Base-by-base conservation (phyloP, 257 asterid species). In the Mitragyna speciosa region DNA sequence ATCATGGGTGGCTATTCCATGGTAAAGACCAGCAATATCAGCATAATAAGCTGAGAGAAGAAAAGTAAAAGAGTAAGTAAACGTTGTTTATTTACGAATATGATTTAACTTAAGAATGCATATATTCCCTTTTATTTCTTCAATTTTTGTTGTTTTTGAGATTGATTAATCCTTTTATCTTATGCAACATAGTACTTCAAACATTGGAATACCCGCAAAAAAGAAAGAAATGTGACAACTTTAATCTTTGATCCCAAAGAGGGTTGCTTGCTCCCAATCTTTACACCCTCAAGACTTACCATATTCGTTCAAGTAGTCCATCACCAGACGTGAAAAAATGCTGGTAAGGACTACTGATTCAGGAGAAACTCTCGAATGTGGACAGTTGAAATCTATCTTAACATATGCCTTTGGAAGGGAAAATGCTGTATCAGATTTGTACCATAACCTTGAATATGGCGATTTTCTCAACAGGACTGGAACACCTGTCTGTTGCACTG, bases 11-110 rank as follows among this genome's bases (percentile, higher is more conserved):
- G 36, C 83, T 83, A 94, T 87, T 78, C 83, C 89, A 83, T 93
- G 93, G 85, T 91, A 83, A 49, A 94, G 98, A 79, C 98, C 98
- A 80, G 98, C 97, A 86, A 94, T 93, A 89, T 93, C 88, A 48
- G 98, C 97, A 88, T 94, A 86, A 66, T 94, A 93, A 80, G 98
- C 98, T 94, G 94, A 83, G 84, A 85, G 69, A 86, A 79, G 87
- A 4, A 36, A 76, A 80, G 51, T 24, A 75, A 45, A 43, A 45
- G 49, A 45, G 11, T 7, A 56, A 6, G 19, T 19, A 56, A 56
- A 20, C 7, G 64, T 19, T 17, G n/a, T 56, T 56, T 0, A 2
- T 56, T 17, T 2, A 56, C 2, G 26, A 20, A 56, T 24, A 56
- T 56, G 7, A 0, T 20, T 24, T 56, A 45, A 52, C 76, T 30